These are phyloP conservation scores for Microbotryum scabiosae DNA, from an alignment of 1,284 basidiomycete species.

Conservation along the genomic window DNA sequence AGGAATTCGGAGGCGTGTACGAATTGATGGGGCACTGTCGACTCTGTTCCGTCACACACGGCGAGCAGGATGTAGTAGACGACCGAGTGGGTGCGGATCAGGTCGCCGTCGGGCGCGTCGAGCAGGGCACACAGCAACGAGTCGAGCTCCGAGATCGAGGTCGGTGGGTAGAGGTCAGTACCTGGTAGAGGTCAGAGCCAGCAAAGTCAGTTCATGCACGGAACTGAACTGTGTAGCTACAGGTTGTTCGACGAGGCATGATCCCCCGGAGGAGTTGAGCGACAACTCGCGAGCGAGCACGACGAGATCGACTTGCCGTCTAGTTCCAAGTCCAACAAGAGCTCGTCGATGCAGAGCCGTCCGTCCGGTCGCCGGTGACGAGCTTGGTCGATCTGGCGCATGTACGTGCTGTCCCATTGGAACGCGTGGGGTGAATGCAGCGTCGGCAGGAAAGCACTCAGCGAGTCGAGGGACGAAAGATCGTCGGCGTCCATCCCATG, in stretches of 20 bases:
- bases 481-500: not conserved
- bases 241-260: not conserved
- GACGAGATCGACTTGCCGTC: not conserved
- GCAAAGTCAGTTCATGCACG: not conserved
- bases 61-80: slow-evolving; percentile 27
- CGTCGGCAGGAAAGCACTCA: not conserved
- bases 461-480: not conserved
- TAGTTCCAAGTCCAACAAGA: slow-evolving; percentile 7
- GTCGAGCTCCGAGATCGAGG: slow-evolving; percentile 3
- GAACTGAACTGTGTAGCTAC: not conserved
- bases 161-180: slow-evolving; percentile 8
- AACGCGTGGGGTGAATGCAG: not conserved
- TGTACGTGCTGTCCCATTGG: not conserved
- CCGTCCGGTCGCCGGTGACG: slow-evolving; percentile 5
- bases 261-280: not conserved
- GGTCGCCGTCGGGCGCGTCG: not conserved
- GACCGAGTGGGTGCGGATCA: slow-evolving; percentile 11
- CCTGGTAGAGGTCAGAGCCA: not conserved
- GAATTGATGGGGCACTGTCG: not conserved
- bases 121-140: slow-evolving; percentile 8
- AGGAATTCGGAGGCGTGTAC: slow-evolving; percentile 6
- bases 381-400: not conserved
- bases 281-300: not conserved
- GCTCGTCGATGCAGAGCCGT: slow-evolving; percentile 19
- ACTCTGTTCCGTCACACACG: not conserved